phyloP scores from a whole-genome alignment of 139 green algal genomes.

The Chlorella vulgaris region DNA sequence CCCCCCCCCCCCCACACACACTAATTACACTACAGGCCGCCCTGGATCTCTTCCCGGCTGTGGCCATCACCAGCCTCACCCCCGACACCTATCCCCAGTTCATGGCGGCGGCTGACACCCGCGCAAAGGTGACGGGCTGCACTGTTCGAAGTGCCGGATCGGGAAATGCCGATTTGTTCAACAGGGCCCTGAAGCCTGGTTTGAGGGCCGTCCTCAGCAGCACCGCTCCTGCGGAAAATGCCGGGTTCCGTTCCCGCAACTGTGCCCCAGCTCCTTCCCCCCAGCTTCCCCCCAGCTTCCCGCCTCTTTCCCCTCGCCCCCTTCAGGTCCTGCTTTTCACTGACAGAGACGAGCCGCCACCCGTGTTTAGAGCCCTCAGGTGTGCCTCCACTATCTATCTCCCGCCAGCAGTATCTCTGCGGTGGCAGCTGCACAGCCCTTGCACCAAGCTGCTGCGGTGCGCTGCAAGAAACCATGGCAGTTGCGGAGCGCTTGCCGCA shows the following conservation, averaged over 20 bases:
- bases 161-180: too few species aligned
- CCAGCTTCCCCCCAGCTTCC: too few species aligned
- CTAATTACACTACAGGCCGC: background rate
- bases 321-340: slow-evolving; percentile 60
- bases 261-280: too few species aligned
- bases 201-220: too few species aligned
- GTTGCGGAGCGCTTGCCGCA: too few species aligned
- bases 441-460: background rate
- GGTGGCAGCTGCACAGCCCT: background rate
- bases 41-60: slow-evolving; percentile 9
- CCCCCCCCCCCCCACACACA: background rate
- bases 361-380: slow-evolving; percentile 44
- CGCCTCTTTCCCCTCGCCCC: too few species aligned
- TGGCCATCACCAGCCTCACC: background rate
- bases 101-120: background rate
- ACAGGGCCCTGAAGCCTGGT: too few species aligned
- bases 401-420: background rate
- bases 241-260: too few species aligned
- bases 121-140: slow-evolving; percentile 2
- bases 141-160: too few species aligned
- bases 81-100: background rate
- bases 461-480: background rate
- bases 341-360: slow-evolving; percentile 55
- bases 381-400: background rate
- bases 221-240: too few species aligned